Evolutionary conservation across 1,284 basidiomycete genomes (phyloP).

Genomic region (Irpex rosettiformis): DNA sequence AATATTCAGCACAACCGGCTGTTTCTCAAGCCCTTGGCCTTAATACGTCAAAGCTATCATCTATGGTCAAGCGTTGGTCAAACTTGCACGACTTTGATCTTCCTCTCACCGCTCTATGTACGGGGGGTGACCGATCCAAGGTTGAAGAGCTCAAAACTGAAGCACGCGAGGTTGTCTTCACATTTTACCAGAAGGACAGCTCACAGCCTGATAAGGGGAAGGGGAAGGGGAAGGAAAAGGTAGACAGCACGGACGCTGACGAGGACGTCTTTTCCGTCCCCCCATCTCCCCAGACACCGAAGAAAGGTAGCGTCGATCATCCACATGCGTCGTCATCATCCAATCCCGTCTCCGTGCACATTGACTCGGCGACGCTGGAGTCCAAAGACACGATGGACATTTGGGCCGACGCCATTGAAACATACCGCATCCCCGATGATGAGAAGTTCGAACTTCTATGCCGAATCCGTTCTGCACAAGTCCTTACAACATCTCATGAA

Average conservation of each 20-base stretch:
- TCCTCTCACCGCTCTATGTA: slow-evolving; percentile 66
- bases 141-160: slow-evolving; percentile 62
- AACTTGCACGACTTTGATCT: slow-evolving; percentile 72
- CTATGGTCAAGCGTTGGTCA: slow-evolving; percentile 72
- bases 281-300: slow-evolving; percentile 33
- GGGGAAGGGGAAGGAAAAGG: slow-evolving; percentile 36
- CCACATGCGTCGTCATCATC: slow-evolving; percentile 25
- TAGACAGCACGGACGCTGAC: slow-evolving; percentile 30
- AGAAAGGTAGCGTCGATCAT: slow-evolving; percentile 19
- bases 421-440: slow-evolving; percentile 73
- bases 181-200: slow-evolving; percentile 63
- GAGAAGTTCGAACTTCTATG: slow-evolving; percentile 91
- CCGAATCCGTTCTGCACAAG: slow-evolving; percentile 78
- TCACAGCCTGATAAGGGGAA: slow-evolving; percentile 23
- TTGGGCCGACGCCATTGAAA: slow-evolving; percentile 71
- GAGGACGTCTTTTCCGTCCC: slow-evolving; percentile 41
- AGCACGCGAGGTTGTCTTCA: slow-evolving; percentile 72
- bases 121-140: slow-evolving; percentile 45
- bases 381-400: slow-evolving; percentile 68
- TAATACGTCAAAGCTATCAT: slow-evolving; percentile 68
- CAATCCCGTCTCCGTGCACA: slow-evolving; percentile 60
- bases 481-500: slow-evolving; percentile 55
- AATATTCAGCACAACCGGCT: slow-evolving; percentile 84
- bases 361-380: slow-evolving; percentile 58
- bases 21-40: slow-evolving; percentile 76